Evolutionary conservation across 257 asterid genomes (phyloP).

Genomic region (Rhazya stricta): DNA sequence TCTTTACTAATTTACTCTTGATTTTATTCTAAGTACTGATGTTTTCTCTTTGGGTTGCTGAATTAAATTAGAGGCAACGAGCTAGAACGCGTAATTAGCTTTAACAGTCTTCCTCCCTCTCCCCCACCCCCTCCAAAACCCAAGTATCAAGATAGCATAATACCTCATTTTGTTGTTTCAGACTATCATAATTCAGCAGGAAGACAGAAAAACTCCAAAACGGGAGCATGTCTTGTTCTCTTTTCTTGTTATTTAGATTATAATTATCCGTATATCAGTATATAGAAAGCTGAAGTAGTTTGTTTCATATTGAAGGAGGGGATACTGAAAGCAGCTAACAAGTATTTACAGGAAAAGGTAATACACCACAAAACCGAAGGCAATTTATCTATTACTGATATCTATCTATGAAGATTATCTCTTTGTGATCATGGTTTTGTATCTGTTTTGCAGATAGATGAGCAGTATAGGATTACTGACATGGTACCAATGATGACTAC

Average conservation of each 20-base stretch:
- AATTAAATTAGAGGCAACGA: too few relatives aligned
- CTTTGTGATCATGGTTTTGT: not conserved
- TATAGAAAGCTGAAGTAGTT: not conserved
- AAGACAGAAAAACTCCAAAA: too few relatives aligned
- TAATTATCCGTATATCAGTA: not conserved
- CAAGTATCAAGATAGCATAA: too few relatives aligned
- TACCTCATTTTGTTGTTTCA: not conserved
- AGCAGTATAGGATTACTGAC: slow-evolving; percentile 33
- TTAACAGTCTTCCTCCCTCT: too few relatives aligned
- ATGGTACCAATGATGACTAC: slow-evolving; percentile 31
- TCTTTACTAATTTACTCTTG: too few relatives aligned
- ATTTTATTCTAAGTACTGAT: too few relatives aligned
- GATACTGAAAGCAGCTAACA: slow-evolving; percentile 78
- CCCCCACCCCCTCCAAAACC: too few relatives aligned
- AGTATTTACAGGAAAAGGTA: slow-evolving; percentile 51
- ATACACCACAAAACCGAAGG: not conserved
- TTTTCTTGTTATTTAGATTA: not conserved
- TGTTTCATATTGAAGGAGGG: slow-evolving; percentile 47
- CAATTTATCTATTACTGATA: not conserved
- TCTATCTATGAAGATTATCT: not conserved
- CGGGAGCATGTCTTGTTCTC: not conserved
- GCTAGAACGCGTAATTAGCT: too few relatives aligned
- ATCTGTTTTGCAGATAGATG: slow-evolving; percentile 54
- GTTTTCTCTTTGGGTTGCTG: too few relatives aligned
- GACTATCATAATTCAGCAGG: too few relatives aligned